Conservation (phyloP, 495 filamentous ascomycete species). For the Penicillium paradoxum region DNA sequence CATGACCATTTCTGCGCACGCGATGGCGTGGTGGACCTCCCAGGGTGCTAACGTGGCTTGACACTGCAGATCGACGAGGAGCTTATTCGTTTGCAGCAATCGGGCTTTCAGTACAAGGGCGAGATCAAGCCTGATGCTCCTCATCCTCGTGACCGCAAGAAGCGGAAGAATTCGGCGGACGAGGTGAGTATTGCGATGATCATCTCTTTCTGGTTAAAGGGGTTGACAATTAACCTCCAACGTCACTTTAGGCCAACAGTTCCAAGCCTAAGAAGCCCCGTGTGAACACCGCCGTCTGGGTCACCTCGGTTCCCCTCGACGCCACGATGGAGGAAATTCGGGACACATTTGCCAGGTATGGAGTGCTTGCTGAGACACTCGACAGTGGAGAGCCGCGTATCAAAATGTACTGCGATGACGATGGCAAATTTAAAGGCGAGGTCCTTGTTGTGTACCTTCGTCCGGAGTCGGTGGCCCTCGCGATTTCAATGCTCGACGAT, state of each 20-base stretch:
- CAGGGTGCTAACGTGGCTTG: constrained; percentile 4
- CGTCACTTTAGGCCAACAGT: constrained; percentile 21
- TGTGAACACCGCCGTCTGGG: constrained; percentile 86
- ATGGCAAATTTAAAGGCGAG: constrained; percentile 87
- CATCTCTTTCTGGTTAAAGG: neutral
- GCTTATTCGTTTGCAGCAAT: constrained; percentile 70
- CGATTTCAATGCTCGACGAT: constrained; percentile 89
- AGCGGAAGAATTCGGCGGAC: constrained; percentile 54
- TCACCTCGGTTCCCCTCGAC: constrained; percentile 79
- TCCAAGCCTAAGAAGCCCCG: constrained; percentile 60
- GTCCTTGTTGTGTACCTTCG: constrained; percentile 92
- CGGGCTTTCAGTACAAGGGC: constrained; percentile 64
- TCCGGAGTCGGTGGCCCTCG: constrained; percentile 80
- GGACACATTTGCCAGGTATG: constrained; percentile 78
- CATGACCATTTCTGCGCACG: constrained; percentile 7
- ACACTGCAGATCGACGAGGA: constrained; percentile 64
- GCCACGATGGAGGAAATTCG: constrained; percentile 73
- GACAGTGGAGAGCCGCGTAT: constrained; percentile 80
- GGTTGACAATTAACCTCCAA: neutral
- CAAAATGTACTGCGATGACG: constrained; percentile 83
- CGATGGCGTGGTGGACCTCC: constrained; percentile 1
- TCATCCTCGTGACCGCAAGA: constrained; percentile 62
- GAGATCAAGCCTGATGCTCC: constrained; percentile 58
- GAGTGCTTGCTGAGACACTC: constrained; percentile 91
- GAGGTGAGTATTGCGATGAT: constrained; percentile 46